Base-by-base conservation (phyloP, 192 early-diverging fungal species). In the Linnemannia hyalina region DNA sequence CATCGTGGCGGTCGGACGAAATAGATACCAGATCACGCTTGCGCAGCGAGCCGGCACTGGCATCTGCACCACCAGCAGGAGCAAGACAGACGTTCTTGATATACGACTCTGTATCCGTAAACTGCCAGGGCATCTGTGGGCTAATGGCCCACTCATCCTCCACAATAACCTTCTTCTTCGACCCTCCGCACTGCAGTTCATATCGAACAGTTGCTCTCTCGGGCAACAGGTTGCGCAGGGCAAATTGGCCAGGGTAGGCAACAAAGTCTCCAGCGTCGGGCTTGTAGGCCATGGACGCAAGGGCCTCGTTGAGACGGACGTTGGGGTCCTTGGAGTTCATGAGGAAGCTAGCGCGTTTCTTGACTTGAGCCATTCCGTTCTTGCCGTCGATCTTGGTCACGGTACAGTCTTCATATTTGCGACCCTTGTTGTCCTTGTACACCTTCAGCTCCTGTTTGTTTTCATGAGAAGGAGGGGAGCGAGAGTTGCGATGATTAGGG, bases 241-340 rank as follows among this genome's bases (percentile, higher is more conserved):
- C 26, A 42, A 80, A 80, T 4, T n/a, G 10, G 8, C 78, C 70
- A 68, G 70, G 8, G 32, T 0, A 26, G 22, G 15, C 13, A 22
- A 35, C n/a, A 40, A 41, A 80, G 2, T 4, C 6, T 3, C 32
- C 16, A 0, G 54, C 46, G 16, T 18, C 22, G 0, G 54, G 18
- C 5, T 18, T 16, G 44, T 65, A 80, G 16, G 35, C 23, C 44
- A 42, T 55, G 16, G 40, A 49, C 1, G 73, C 77, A 6, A 85
- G 57, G 15, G 82, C 82, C 20, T 57, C 16, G 36, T 85, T 85
- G 46, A 80, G 40, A 6, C 82, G 77, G 42, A 72, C 82, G 22
- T 73, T 73, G 68, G 69, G 71, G 44, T 85, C 82, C 44, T 80
- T 79, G 73, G 73, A 42, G 20, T 26, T 57, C 49, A 47, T 54